A percentile compares a stretch with the other conserved stretches of the same genome.
Conservation (phyloP, 2,329 filamentous ascomycete species). For the Ilyonectria destructans region DNA sequence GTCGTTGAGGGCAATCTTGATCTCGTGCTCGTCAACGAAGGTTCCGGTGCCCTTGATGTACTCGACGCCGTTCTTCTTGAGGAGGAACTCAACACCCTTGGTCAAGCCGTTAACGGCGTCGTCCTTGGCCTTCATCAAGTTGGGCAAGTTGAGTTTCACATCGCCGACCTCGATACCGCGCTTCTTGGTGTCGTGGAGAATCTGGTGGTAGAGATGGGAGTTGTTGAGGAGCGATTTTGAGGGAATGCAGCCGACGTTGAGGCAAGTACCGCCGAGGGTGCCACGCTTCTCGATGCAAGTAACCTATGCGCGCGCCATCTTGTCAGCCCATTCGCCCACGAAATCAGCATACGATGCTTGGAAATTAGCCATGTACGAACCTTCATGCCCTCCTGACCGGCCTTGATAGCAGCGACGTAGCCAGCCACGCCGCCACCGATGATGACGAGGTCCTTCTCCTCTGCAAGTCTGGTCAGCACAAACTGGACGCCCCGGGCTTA, state of each 20-base stretch:
- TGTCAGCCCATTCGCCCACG: slow-evolving; percentile 37
- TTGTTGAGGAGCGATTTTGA: slow-evolving; percentile 99
- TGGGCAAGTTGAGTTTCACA: slow-evolving; percentile 93
- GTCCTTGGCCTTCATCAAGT: slow-evolving; percentile 99
- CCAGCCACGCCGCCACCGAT: slow-evolving; percentile 98
- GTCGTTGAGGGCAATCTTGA: slow-evolving; percentile 91
- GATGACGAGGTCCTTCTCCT: slow-evolving; percentile 97
- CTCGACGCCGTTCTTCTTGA: slow-evolving; percentile 99
- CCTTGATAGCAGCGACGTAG: slow-evolving; percentile 99
- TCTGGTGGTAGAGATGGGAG: slow-evolving; percentile 97
- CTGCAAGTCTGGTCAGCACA: slow-evolving; percentile 61
- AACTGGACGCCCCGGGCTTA: slow-evolving; percentile 20
- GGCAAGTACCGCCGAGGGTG: slow-evolving; percentile 93
- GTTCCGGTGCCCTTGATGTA: slow-evolving; percentile 95
- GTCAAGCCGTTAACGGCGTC: slow-evolving; percentile 90
- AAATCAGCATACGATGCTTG: slow-evolving; percentile 16
- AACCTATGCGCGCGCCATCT: slow-evolving; percentile 70
- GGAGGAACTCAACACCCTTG: slow-evolving; percentile 97
- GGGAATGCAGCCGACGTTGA: slow-evolving; percentile 99
- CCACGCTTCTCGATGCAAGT: slow-evolving; percentile 99
- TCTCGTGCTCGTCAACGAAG: slow-evolving; percentile 90
- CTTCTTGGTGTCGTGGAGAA: slow-evolving; percentile 96
- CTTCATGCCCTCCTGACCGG: slow-evolving; percentile 97
- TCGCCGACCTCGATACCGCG: slow-evolving; percentile 98
- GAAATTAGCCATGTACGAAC: slow-evolving; percentile 61